Evolutionary conservation across 768 basidiomycete genomes (phyloP), one percentile per base, ranked within the genome.

Genomic region (Serendipita sp.): DNA sequence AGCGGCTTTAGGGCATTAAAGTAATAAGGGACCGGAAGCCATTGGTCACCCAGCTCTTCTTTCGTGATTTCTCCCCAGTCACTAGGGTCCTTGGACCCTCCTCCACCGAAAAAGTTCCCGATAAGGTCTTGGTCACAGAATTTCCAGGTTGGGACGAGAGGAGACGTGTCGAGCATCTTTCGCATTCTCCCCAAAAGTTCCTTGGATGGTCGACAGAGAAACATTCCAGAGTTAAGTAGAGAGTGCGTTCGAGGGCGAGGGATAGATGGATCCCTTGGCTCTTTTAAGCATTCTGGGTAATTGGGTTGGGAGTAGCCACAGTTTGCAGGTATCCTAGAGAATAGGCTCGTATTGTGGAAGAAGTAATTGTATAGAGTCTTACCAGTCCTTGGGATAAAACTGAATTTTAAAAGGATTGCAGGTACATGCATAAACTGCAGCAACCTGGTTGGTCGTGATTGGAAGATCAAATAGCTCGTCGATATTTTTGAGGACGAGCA

Each of bases 71-170:
- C 68, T 67, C 65, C 67, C 65, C 74, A 73, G 73, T 60, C 56
- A 28, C 35, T 35, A 10, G 56, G 56, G 23, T 28, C 56, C 30
- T 60, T 35, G 30, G 46, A 66, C 66, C 56, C 56, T 10, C 56
- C 56, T 16, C 86, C 87, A 64, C 79, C 74, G 77, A 95, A 98
- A 71, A 84, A 82, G 36, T 80, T 81, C 1, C 93, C 81, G 36
- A 97, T 81, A 36, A 96, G 79, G 69, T 99, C 95, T 73, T 99
- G 95, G 73, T 99, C 95, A 0, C 91, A 85, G 73, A 97, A 96
- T n/a, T 73, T 74, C 76, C 80, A 85, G 0, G 76, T 76, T 2
- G 78, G 66, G 5, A 88, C 76, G 8, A 79, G 76, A 2, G 82
- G 80, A 7, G 81, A 82, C 3, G 76, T 80, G 64, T 76, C 74